Conservation (phyloP, 2,329 filamentous ascomycete genomes). For the Fusarium oxysporum region DNA sequence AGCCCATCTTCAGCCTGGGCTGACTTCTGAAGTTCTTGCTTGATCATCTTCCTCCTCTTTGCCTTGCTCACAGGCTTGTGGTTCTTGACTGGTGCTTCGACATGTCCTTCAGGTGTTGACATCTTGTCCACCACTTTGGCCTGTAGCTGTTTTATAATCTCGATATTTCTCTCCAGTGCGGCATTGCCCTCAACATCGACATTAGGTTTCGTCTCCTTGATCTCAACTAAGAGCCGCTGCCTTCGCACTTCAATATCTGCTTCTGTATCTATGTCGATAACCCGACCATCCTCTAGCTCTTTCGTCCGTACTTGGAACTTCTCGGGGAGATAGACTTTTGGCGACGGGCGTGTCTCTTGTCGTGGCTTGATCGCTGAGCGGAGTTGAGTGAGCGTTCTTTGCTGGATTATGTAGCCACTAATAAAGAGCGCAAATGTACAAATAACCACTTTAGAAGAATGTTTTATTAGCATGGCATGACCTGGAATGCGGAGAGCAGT, state of each 20-base stretch:
- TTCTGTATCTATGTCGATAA: constrained; percentile 55
- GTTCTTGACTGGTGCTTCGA: constrained; percentile 52
- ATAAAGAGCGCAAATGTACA: constrained; percentile 88
- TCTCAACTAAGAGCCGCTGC: constrained; percentile 50
- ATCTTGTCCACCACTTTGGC: constrained; percentile 49
- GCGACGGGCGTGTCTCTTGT: constrained; percentile 54
- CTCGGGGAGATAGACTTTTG: constrained; percentile 63
- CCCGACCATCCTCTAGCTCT: constrained; percentile 60
- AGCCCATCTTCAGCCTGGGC: constrained; percentile 59
- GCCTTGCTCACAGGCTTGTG: constrained; percentile 63
- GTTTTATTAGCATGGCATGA: constrained; percentile 13
- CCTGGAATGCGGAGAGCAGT: constrained; percentile 35
- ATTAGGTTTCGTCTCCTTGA: constrained; percentile 49
- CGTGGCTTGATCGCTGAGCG: constrained; percentile 74
- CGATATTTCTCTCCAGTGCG: constrained; percentile 44
- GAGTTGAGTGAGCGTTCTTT: constrained; percentile 83
- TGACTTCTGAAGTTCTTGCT: constrained; percentile 65
- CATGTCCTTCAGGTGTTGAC: constrained; percentile 49
- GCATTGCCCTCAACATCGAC: constrained; percentile 27
- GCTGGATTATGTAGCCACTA: constrained; percentile 87
- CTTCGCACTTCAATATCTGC: constrained; percentile 46
- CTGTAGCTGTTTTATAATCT: constrained; percentile 50
- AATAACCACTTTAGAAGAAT: constrained; percentile 67
- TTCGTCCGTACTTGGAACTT: constrained; percentile 60
- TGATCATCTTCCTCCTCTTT: constrained; percentile 68